Conservation (phyloP, 352 stramenopile genomes). For the Pelagophyceae sp. region DNA sequence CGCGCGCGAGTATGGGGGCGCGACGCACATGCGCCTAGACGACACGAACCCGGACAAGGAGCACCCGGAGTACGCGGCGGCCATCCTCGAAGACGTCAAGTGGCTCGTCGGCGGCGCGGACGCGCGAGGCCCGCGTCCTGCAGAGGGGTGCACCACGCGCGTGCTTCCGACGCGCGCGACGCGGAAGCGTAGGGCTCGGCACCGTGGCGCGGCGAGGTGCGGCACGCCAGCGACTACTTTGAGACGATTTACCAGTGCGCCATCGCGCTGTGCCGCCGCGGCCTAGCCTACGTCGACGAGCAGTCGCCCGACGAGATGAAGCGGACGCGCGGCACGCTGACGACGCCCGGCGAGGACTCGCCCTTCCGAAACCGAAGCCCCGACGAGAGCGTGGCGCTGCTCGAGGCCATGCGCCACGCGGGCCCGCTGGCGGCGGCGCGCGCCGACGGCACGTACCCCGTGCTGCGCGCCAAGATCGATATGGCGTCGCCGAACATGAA, state of each 20-base stretch:
- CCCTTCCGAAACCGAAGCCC: slow-evolving; percentile 69
- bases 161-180: too few species aligned
- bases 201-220: slow-evolving; percentile 47
- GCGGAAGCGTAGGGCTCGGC: slow-evolving; percentile 34
- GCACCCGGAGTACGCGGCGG: slow-evolving; percentile 81
- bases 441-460: neutral
- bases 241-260: slow-evolving; percentile 79
- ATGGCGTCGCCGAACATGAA: slow-evolving; percentile 85
- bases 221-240: slow-evolving; percentile 88
- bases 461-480: slow-evolving; percentile 86
- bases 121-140: too few species aligned
- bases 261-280: slow-evolving; percentile 74
- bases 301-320: slow-evolving; percentile 61
- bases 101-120: slow-evolving; percentile 43
- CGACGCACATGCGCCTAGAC: slow-evolving; percentile 83
- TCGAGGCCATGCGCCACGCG: slow-evolving; percentile 70
- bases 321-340: slow-evolving; percentile 52
- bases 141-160: too few species aligned
- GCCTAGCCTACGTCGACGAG: slow-evolving; percentile 62
- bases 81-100: slow-evolving; percentile 75
- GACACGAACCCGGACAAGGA: slow-evolving; percentile 94
- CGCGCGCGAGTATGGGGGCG: slow-evolving; percentile 32
- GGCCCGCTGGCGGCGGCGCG: slow-evolving; percentile 44
- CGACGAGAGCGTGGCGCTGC: slow-evolving; percentile 77
- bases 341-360: slow-evolving; percentile 56